Evolutionary conservation across 805 yeast genomes (phyloP), one percentile per base, ranked within the genome.

Genomic region (Candida germanica): DNA sequence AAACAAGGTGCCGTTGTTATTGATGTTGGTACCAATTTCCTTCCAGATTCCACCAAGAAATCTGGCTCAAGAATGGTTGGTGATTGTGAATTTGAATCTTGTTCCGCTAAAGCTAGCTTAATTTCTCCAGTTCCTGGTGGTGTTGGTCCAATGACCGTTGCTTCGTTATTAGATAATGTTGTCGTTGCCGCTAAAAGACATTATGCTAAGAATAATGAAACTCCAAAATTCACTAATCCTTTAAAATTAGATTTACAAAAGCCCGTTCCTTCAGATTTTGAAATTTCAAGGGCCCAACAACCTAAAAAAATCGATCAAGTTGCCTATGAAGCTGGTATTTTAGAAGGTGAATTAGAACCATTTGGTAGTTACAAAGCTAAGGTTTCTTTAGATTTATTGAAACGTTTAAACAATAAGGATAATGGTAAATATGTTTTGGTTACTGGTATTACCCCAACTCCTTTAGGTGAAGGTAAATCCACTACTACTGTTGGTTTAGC

Each of bases 41-140:
- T 82, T 36, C 77, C 73, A 3, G 93, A 84, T 52, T 43, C 77
- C 10, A 57, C 80, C 29, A 79, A 73, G 59, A 83, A 83, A 55
- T 69, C 80, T 3, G 93, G 93, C 31, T 69, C 72, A 47, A 75
- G 77, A 56, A 69, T 83, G 60, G 88, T 82, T 36, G 94, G 94
- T 41, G 94, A 85, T 54, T 87, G 79, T 39, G 87, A 83, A 39
- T 83, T 70, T 46, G 78, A 71, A 31, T 61, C 72, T 24, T 78
- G 81, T 38, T 57, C 63, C 26, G 61, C 65, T 35, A 74, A 69
- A 45, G 80, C 88, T 4, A 69, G 80, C 6, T 70, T 72, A 49
- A 69, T 84, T 45, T 85, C 94, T n/a, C 94, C 94, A 7, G 94
- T 85, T 40, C 94, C 94, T 35, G 94, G 94, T 57, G 94, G 94